Evolutionary conservation across 306 rosid species (phyloP), one percentile per base, ranked within the genome.

Genomic region (Oemleria cerasiformis): DNA sequence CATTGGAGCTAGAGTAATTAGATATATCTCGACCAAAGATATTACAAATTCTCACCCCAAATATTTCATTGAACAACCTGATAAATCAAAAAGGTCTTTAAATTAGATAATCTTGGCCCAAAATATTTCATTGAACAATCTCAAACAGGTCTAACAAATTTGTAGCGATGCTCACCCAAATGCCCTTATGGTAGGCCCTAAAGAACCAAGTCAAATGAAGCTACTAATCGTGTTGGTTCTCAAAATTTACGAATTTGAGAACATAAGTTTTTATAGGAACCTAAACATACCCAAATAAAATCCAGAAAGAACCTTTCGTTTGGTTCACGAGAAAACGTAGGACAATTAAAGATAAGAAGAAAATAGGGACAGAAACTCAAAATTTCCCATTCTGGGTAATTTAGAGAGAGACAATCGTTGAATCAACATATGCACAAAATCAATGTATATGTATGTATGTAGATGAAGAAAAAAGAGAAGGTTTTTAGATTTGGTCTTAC

Each of bases 401-500:
- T 47, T 25, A 39, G 23, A 66, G 57, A 39, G 23, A 15, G 25
- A 15, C 6, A 14, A 58, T 58, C 63, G 63, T 23, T 2, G 41
- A 58, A 58, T 64, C 45, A 21, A 64, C 40, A 43, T 7, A 7
- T 15, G 12, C 30, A 42, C 39, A 43, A 10, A 44, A 34, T n/a
- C 6, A 39, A 42, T 16, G 23, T 4, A 21, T 3, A 48, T 25
- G 7, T 15, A 19, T 9, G 59, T 30, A 61, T 12, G 2, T 12
- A 4, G 1, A 56, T 12, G 16, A 64, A n/a, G 65, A 66, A 7
- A 6, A 2, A 0, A 58, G 42, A 25, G 6, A 58, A 49, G 19
- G 47, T 44, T 5, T 43, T 6, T 48, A 60, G 63, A 41, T 38
- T 20, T 65, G 63, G n/a, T 15, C n/a, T 21, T 62, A 92, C 98